Conservation (phyloP, 75 land plant genomes). For the Isoetes taiwanensis region DNA sequence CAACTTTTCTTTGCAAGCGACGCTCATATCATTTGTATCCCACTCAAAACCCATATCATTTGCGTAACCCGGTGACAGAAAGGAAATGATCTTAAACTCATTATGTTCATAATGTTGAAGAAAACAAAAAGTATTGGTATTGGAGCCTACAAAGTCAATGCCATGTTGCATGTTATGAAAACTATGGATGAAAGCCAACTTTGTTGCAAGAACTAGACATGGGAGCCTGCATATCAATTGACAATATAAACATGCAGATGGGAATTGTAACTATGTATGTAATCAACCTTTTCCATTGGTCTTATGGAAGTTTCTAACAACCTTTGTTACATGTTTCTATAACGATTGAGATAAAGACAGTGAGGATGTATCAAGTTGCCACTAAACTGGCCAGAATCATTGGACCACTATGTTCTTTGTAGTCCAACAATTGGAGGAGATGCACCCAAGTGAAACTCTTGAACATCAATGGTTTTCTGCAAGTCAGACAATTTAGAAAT, state of each 20-base stretch:
- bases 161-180: too few species aligned
- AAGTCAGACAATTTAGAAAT: conserved; percentile 3
- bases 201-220: too few species aligned
- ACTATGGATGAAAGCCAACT: too few species aligned
- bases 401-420: conserved; percentile 66
- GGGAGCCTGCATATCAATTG: too few species aligned
- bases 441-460: conserved; percentile 73
- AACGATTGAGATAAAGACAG: too few species aligned
- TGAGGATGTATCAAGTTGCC: background rate
- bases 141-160: too few species aligned
- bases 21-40: conserved; percentile 87
- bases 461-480: conserved; percentile 73
- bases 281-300: too few species aligned
- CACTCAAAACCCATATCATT: conserved; percentile 90
- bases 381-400: conserved; percentile 54
- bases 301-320: too few species aligned
- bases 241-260: too few species aligned
- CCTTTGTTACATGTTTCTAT: too few species aligned
- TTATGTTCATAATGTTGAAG: background rate
- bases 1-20: conserved; percentile 60
- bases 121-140: background rate
- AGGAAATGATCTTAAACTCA: background rate
- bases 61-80: conserved; percentile 34
- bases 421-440: conserved; percentile 67
- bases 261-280: too few species aligned